Evolutionary conservation across 2,329 filamentous ascomycete genomes (phyloP), one percentile per base, ranked within the genome.

Genomic region (Xylogone sp.): DNA sequence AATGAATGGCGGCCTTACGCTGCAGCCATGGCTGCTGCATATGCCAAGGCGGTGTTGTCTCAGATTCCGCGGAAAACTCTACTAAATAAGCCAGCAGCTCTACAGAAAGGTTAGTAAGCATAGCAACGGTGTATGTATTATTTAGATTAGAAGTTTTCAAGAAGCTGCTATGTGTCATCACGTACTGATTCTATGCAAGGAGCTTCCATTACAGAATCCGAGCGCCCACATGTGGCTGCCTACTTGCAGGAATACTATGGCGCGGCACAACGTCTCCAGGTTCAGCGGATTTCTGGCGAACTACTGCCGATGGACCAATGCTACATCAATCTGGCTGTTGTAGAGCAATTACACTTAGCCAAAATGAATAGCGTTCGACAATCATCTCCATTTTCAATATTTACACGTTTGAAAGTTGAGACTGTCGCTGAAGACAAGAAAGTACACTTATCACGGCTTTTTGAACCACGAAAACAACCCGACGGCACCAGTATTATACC

Each of bases 321-420:
- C 55, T 72, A 72, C 45, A 71, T 72, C 54, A 72, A 73, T 53
- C 66, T 73, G 20, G 62, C 62, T 45, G 61, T 71, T n/a, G 50
- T 72, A 31, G 27, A 31, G 13, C 27, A 31, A 31, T 31, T 31
- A 31, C 27, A 31, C 13, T 31, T 13, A 31, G 27, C 27, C 13
- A 8, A 7, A n/a, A 55, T 42, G 42, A 34, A 52, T 48, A 43
- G 20, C 48, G 19, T 19, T 22, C 34, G n/a, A 3, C 21, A 53
- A 31, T 29, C 52, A 21, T 66, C 60, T 8, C 50, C 52, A 12
- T 64, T 68, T 56, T 64, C 65, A 43, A 58, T 68, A 16, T 21
- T 50, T 21, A 43, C 55, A 50, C 65, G 67, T 43, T 59, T 31
- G 13, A 31, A 63, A 27, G 49, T 66, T 43, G 56, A 61, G 45